A percentile compares a stretch with the other conserved stretches of the same genome.
These are phyloP conservation scores for Marsdenia floribunda DNA, from an alignment of 257 asterid genomes.

Conservation along the genomic window DNA sequence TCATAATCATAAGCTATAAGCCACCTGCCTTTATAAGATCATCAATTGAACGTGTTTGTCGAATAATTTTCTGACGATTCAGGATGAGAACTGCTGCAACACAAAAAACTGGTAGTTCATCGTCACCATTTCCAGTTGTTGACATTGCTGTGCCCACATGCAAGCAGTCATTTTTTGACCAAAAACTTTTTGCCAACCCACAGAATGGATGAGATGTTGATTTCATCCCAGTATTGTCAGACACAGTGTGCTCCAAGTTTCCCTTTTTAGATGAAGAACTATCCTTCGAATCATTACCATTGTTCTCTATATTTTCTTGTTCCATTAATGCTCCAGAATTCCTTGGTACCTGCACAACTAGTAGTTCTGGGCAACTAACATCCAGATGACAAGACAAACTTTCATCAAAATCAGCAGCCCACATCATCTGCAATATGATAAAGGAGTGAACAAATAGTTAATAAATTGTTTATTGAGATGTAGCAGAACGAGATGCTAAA, in stretches of 20 bases:
- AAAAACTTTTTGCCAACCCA: constrained; percentile 78
- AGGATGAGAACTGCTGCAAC: constrained; percentile 93
- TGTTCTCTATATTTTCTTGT: constrained; percentile 47
- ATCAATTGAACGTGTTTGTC: constrained; percentile 78
- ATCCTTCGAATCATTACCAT: constrained; percentile 33
- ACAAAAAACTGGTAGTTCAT: constrained; percentile 88
- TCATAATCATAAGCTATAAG: constrained; percentile 18
- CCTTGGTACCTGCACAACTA: constrained; percentile 59
- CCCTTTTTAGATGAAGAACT: constrained; percentile 43
- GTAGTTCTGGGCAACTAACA: constrained; percentile 64
- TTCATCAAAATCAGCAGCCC: constrained; percentile 97
- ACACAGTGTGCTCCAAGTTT: constrained; percentile 36
- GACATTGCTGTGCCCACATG: constrained; percentile 44
- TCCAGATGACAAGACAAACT: constrained; percentile 57
- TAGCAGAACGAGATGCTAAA: background rate
- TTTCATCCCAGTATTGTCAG: constrained; percentile 49
- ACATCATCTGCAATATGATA: constrained; percentile 70
- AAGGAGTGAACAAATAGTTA: constrained; percentile 7
- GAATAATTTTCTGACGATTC: constrained; percentile 82
- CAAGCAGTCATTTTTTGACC: constrained; percentile 62
- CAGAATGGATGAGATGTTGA: constrained; percentile 65
- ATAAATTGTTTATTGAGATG: background rate
- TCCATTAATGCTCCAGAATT: constrained; percentile 50
- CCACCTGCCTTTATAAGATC: constrained; percentile 92
- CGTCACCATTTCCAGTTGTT: constrained; percentile 67